Percentiles rank a stretch among this genome's conserved stretches.
phyloP scores from a whole-genome alignment of 148 eudicot genomes.

The Rhododendron ferrugineum region DNA sequence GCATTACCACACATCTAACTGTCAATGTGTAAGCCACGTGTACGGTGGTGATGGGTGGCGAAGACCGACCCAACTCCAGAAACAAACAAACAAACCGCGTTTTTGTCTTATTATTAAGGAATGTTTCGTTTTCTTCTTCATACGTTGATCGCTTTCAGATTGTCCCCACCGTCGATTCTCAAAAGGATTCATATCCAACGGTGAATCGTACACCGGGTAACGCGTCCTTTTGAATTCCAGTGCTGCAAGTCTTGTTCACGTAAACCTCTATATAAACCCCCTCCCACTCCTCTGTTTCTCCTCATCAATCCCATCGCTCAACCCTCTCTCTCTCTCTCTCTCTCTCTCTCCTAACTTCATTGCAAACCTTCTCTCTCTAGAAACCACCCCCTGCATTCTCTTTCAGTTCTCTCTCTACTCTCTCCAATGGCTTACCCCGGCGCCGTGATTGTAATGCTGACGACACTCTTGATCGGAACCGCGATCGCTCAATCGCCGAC shows the following conservation, averaged over 20 bases:
- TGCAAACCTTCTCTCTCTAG: neutral
- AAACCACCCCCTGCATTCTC: neutral
- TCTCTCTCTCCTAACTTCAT: neutral
- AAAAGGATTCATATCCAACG: neutral
- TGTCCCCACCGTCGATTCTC: neutral
- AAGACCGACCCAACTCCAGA: neutral
- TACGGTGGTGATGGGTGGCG: neutral
- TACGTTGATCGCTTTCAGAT: neutral
- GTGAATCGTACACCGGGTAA: neutral
- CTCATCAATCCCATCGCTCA: neutral
- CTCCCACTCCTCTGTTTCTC: neutral
- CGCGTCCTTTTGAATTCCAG: neutral
- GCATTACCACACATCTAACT: neutral
- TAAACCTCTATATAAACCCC: neutral
- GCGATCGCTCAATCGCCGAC: neutral
- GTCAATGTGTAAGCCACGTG: neutral
- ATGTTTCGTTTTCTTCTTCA: neutral
- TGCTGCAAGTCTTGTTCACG: neutral
- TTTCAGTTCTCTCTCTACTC: neutral
- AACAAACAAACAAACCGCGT: neutral
- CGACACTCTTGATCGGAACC: neutral
- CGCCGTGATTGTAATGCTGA: neutral
- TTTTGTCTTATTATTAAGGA: neutral
- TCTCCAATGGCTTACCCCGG: neutral
- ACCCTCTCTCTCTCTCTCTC: neutral